Evolutionary conservation across 1,284 basidiomycete species (phyloP), one percentile per base, ranked within the genome.

Genomic region (Ceratobasidium papillatum): DNA sequence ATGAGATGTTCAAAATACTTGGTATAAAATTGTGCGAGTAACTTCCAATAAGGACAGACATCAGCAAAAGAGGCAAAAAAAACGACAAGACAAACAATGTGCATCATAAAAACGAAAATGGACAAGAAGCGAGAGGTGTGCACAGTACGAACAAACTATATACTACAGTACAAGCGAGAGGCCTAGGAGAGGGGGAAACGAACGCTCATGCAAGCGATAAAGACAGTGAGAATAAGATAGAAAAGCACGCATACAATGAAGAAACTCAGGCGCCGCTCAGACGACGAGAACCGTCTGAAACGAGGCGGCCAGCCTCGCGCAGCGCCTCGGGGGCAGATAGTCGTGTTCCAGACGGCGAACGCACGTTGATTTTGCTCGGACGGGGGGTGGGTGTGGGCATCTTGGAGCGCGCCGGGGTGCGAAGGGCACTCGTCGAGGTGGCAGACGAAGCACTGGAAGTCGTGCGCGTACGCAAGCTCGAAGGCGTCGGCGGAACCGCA

Each of bases 11-110:
- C 64, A 68, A 19, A 54, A 68, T 51, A 64, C 62, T 65, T 54
- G 64, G 49, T 54, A 54, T 52, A 62, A 54, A 65, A 68, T 68
- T 68, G 64, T 68, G 41, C 45, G 47, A 51, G 54, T 68, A 68
- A 54, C 64, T 54, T 68, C 64, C 64, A 68, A 47, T 36, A 68
- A 68, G 64, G 64, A 68, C 64, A 68, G 64, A 68, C 64, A 54
- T 49, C 32, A 36, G 22, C 8, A 49, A 64, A 30, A 25, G 11
- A 64, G n/a, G n/a, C n/a, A 43, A 43, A 66, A 49, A 17, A 34
- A 30, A 25, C 9, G 22, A 8, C 38, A 69, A 45, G 41, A 4
- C 25, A 14, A 22, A 62, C 1, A n/a, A 62, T 62, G 59, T 62
- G 59, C 59, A 62, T 38, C 59, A 43, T 38, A 43, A 58, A 3